Percentiles rank a stretch among this genome's conserved stretches.
phyloP scores from a whole-genome alignment of 257 asterid species.

The Solanum neorickii region DNA sequence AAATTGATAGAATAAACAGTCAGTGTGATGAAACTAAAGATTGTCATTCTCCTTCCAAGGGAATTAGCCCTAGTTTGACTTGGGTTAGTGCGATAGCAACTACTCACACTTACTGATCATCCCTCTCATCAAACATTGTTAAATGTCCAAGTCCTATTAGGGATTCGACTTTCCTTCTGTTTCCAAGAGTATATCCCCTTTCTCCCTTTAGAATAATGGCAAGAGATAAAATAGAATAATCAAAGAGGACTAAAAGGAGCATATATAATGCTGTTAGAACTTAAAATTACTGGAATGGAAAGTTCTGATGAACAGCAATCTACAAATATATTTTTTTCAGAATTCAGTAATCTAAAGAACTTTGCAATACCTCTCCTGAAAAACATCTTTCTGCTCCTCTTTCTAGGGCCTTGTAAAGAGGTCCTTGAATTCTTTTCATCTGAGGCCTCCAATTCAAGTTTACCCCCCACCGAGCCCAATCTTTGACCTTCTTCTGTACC shows the following conservation, averaged over 20 bases:
- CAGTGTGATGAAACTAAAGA: neutral
- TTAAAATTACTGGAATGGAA: neutral
- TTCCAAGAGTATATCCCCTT: neutral
- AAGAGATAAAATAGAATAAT: neutral
- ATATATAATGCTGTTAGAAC: neutral
- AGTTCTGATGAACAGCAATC: neutral
- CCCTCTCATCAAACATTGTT: neutral
- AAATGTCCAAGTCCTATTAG: neutral
- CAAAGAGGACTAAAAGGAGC: neutral
- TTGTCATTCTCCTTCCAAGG: neutral
- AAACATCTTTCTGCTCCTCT: slow-evolving; percentile 61
- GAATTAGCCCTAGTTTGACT: neutral
- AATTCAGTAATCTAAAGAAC: neutral
- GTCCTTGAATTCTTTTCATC: slow-evolving; percentile 26
- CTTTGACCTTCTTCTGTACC: slow-evolving; percentile 64
- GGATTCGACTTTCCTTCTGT: neutral
- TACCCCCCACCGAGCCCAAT: slow-evolving; percentile 32
- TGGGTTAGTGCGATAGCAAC: neutral
- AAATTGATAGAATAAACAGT: neutral
- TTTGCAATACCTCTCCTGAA: slow-evolving; percentile 44
- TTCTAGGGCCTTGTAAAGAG: slow-evolving; percentile 38
- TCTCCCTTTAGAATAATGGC: neutral
- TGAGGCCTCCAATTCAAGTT: slow-evolving; percentile 19
- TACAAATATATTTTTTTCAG: neutral
- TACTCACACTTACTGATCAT: neutral